Evolutionary conservation across 345 rosid genomes (phyloP).

Genomic region (Psidium guajava): DNA sequence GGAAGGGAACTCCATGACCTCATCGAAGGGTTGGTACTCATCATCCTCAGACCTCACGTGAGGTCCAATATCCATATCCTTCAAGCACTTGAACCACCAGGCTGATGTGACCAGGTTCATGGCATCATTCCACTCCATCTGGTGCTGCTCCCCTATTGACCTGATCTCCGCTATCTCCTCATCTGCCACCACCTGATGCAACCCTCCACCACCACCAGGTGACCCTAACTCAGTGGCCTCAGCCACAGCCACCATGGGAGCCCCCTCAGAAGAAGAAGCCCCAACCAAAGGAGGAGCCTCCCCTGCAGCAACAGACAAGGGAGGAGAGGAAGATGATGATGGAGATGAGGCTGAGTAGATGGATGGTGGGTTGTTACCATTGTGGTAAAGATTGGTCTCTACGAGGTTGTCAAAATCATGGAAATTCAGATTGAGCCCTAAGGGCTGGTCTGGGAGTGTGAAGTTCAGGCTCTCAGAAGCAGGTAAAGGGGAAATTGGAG

Average conservation of each 20-base stretch:
- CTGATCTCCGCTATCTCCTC: conserved; percentile 69
- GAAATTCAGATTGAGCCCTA: conserved; percentile 48
- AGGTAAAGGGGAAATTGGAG: conserved; percentile 8
- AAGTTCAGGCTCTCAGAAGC: conserved; percentile 2
- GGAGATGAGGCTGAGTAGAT: conserved; percentile 6
- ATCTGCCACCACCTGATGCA: conserved; percentile 51
- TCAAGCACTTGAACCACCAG: conserved; percentile 71
- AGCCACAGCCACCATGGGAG: conserved; percentile 8
- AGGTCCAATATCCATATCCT: conserved; percentile 34
- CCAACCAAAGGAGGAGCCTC: conserved; percentile 11
- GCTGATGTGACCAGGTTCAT: conserved; percentile 67
- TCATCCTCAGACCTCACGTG: conserved; percentile 31
- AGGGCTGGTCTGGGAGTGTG: conserved; percentile 7
- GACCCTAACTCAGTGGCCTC: conserved; percentile 16
- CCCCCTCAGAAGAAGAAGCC: background rate
- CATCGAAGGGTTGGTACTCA: conserved; percentile 53
- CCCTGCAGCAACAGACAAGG: background rate
- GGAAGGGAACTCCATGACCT: conserved; percentile 71
- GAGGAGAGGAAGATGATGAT: conserved; percentile 35
- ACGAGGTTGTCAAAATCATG: conserved; percentile 57
- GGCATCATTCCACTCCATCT: conserved; percentile 74
- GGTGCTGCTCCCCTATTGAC: conserved; percentile 65
- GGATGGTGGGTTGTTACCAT: conserved; percentile 15
- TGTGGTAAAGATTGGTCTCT: conserved; percentile 38
- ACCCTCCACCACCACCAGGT: conserved; percentile 17